Conservation (phyloP, 768 basidiomycete genomes). For the Rhodotorula paludigena region DNA sequence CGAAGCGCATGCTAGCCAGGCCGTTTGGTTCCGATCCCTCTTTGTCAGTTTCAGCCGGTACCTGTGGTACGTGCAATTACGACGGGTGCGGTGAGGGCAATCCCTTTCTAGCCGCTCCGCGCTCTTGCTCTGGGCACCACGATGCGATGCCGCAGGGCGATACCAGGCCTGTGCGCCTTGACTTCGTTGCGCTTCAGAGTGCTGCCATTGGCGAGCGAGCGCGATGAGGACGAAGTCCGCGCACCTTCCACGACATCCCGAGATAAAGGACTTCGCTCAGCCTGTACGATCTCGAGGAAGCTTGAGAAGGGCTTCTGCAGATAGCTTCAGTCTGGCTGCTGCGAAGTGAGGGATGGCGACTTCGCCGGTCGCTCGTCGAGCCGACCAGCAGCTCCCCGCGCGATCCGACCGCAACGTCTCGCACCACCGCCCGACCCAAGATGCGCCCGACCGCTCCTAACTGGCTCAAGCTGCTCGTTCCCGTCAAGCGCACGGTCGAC, state of each 20-base stretch:
- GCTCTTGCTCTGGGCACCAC: too few relatives aligned
- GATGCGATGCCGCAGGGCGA: too few relatives aligned
- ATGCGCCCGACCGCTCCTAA: slow-evolving; percentile 73
- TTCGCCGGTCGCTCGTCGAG: not conserved
- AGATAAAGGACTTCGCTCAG: too few relatives aligned
- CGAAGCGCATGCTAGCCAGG: slow-evolving; percentile 46
- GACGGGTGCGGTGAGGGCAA: not conserved
- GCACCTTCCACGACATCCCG: too few relatives aligned
- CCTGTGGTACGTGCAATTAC: slow-evolving; percentile 47
- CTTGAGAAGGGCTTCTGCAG: too few relatives aligned
- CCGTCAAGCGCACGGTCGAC: slow-evolving; percentile 92
- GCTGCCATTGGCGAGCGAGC: too few relatives aligned
- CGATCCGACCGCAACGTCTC: too few relatives aligned
- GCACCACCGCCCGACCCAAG: not conserved
- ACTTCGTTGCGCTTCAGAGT: too few relatives aligned
- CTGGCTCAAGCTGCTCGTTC: slow-evolving; percentile 84
- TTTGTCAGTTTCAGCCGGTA: slow-evolving; percentile 47
- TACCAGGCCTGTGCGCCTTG: too few relatives aligned
- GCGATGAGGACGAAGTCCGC: too few relatives aligned
- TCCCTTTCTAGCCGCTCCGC: not conserved
- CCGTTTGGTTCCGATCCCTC: slow-evolving; percentile 49
- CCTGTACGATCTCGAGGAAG: too few relatives aligned
- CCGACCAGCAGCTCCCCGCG: not conserved
- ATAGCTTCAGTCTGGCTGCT: not conserved
- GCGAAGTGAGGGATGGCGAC: not conserved